These are phyloP conservation scores for Psophocarpus tetragonolobus DNA, from an alignment of 306 rosid species.

Conservation along the genomic window DNA sequence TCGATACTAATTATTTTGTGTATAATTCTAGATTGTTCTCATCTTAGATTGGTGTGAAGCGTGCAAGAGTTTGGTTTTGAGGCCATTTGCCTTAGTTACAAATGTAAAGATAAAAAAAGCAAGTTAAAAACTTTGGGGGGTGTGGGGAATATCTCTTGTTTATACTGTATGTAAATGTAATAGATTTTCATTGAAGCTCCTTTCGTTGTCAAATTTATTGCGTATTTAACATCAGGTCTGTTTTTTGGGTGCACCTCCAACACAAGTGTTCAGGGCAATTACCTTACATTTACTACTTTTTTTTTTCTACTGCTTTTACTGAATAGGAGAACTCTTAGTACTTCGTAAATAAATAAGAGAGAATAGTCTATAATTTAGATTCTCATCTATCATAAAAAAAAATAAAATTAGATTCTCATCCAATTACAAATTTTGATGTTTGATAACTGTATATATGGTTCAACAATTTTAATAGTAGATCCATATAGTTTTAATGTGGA, in stretches of 20 bases:
- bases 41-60: neutral
- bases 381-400: too few species aligned
- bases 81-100: constrained; percentile 4
- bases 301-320: neutral
- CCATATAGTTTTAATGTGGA: too few species aligned
- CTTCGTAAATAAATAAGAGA: neutral
- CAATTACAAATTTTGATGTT: too few species aligned
- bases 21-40: neutral
- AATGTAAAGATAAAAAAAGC: neutral
- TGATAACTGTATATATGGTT: too few species aligned
- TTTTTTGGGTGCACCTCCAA: constrained; percentile 35
- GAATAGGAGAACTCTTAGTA: neutral
- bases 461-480: too few species aligned
- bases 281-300: neutral
- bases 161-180: neutral
- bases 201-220: constrained; percentile 49
- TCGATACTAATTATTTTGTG: neutral
- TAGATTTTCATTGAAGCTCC: constrained; percentile 24
- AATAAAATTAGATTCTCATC: too few species aligned
- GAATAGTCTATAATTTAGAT: too few species aligned
- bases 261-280: constrained; percentile 10
- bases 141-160: neutral
- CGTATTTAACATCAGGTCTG: constrained; percentile 33
- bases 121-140: neutral
- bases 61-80: neutral